These are phyloP conservation scores for Rhodamnia argentea DNA, from an alignment of 345 rosid species.

Conservation along the genomic window DNA sequence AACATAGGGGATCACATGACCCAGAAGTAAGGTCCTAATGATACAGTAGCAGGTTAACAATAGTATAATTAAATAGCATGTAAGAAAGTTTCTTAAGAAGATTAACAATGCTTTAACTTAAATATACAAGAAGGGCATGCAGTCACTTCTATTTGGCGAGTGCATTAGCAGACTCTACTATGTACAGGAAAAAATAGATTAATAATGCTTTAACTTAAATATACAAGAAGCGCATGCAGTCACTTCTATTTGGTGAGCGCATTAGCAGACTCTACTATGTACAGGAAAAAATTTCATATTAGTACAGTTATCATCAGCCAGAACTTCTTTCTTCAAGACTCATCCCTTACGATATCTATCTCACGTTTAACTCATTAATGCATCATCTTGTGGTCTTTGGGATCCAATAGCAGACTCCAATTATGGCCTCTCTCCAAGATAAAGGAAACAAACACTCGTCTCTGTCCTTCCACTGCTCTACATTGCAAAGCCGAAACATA, in stretches of 20 bases:
- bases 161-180: background rate
- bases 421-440: background rate
- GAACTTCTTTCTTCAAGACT: background rate
- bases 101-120: background rate
- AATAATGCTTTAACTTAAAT: background rate
- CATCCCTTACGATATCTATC: background rate
- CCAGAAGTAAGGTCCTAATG: conserved; percentile 57
- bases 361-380: background rate
- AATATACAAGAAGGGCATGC: background rate
- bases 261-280: background rate
- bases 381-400: background rate
- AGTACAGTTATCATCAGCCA: background rate
- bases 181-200: background rate
- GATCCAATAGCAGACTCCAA: background rate
- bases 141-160: background rate
- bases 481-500: background rate
- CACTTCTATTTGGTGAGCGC: background rate
- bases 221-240: background rate
- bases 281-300: background rate
- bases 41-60: background rate
- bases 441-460: background rate
- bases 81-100: background rate
- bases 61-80: background rate
- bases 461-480: background rate
- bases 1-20: conserved; percentile 81